phyloP scores from a whole-genome alignment of 225 moss, liverwort and hornwort genomes.

The Asterella californica region DNA sequence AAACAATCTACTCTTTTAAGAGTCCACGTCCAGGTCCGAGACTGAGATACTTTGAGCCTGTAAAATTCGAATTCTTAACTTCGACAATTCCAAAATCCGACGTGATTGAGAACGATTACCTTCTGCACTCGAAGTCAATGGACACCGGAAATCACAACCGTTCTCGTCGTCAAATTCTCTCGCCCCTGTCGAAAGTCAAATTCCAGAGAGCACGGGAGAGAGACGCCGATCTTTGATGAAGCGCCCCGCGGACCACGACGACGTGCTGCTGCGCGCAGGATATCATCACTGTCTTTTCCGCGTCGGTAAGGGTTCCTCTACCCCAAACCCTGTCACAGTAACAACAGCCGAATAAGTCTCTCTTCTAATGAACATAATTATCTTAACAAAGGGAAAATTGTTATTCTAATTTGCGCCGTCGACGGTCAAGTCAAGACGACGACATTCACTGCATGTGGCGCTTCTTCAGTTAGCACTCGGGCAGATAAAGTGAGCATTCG shows the following conservation, averaged over 20 bases:
- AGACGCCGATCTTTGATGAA: neutral
- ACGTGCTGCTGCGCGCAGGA: conserved; percentile 6
- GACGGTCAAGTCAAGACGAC: neutral
- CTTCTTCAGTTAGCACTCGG: too few relatives aligned
- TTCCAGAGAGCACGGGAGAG: neutral
- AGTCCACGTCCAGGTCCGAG: neutral
- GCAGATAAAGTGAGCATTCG: neutral
- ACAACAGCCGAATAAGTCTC: neutral
- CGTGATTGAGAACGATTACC: neutral
- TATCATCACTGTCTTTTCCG: conserved; percentile 8
- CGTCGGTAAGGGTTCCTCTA: conserved; percentile 1
- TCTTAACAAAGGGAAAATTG: too few relatives aligned
- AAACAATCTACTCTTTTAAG: neutral
- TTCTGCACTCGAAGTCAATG: neutral
- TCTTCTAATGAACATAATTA: too few relatives aligned
- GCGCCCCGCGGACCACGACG: neutral
- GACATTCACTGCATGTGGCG: neutral
- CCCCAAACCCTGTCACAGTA: neutral
- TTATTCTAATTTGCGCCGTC: neutral
- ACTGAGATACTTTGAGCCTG: neutral
- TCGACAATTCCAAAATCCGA: neutral
- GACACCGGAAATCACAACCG: neutral
- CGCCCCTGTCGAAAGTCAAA: neutral
- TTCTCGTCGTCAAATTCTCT: neutral
- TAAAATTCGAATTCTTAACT: neutral